Evolutionary conservation across 2,329 filamentous ascomycete species (phyloP).

Genomic region (Clonostachys rosea): DNA sequence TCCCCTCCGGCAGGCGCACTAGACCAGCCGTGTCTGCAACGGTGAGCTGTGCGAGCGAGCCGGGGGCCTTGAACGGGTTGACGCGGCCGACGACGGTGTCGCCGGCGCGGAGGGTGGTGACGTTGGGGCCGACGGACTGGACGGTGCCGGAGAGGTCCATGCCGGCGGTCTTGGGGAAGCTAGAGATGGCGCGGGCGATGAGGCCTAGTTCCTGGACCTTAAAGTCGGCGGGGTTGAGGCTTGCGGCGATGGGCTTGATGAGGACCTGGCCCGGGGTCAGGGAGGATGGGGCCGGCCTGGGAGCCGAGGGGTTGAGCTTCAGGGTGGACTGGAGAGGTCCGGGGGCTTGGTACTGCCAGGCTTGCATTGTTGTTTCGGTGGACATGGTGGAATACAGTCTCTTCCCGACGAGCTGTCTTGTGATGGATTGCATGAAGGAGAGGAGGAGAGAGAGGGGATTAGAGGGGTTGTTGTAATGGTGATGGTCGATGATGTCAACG

Average conservation of each 20-base stretch:
- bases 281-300: conserved; percentile 9
- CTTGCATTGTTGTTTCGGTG: conserved; percentile 12
- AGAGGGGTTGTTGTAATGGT: too few species aligned
- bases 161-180: conserved; percentile 36
- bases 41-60: conserved; percentile 37
- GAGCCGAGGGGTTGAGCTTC: conserved; percentile 7
- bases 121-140: conserved; percentile 19
- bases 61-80: conserved; percentile 19
- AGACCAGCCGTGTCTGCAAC: conserved; percentile 23
- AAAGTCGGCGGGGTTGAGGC: conserved; percentile 45
- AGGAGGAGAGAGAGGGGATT: too few species aligned
- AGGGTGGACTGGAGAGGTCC: conserved; percentile 15
- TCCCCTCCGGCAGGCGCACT: conserved; percentile 28
- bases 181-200: conserved; percentile 19
- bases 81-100: conserved; percentile 37
- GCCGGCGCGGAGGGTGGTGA: conserved; percentile 24
- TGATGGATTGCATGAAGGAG: too few species aligned
- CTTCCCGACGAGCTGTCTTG: too few species aligned
- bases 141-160: conserved; percentile 49
- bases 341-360: conserved; percentile 16
- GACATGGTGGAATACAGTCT: neutral
- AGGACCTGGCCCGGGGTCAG: conserved; percentile 26
- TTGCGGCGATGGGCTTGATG: conserved; percentile 33
- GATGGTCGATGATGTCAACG: too few species aligned
- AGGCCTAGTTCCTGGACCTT: conserved; percentile 37